These are phyloP conservation scores for Botrytis elliptica DNA, from an alignment of 2,329 filamentous ascomycete species.

Conservation along the genomic window DNA sequence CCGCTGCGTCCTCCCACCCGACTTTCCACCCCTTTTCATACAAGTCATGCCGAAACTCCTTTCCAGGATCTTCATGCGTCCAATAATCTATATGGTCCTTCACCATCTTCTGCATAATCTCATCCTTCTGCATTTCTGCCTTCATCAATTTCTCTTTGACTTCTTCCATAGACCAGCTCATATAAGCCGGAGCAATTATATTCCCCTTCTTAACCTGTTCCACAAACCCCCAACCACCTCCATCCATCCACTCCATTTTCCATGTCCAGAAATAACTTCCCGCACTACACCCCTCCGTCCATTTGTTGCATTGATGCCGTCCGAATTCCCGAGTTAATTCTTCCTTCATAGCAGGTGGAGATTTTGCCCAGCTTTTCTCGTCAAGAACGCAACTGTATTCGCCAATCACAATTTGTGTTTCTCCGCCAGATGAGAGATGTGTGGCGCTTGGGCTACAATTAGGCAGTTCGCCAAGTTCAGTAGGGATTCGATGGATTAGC, in stretches of 20 bases:
- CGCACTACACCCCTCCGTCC: constrained; percentile 46
- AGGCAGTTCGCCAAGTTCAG: constrained; percentile 45
- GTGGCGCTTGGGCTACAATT: constrained; percentile 40
- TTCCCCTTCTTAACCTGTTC: constrained; percentile 49
- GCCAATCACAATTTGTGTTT: constrained; percentile 52
- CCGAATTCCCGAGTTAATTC: constrained; percentile 48
- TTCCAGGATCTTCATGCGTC: constrained; percentile 46
- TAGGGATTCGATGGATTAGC: constrained; percentile 48
- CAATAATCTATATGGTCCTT: constrained; percentile 51
- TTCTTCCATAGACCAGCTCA: constrained; percentile 42
- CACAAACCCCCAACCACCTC: constrained; percentile 60
- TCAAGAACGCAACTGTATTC: constrained; percentile 59
- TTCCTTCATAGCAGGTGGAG: constrained; percentile 45
- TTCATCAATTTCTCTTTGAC: constrained; percentile 41
- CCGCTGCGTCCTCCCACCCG: constrained; percentile 54
- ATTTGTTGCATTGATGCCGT: constrained; percentile 48
- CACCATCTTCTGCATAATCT: constrained; percentile 41
- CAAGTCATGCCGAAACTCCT: constrained; percentile 51
- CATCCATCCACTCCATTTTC: constrained; percentile 60
- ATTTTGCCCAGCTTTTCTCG: constrained; percentile 49
- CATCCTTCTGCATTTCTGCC: constrained; percentile 44
- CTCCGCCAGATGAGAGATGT: constrained; percentile 44
- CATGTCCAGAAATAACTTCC: constrained; percentile 61
- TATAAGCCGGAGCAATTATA: constrained; percentile 43
- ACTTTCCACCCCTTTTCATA: constrained; percentile 56